Percentiles rank a stretch among this genome's conserved stretches.
Evolutionary conservation across 2,329 filamentous ascomycete species (phyloP).

Genomic region (Aspergillus sp.): DNA sequence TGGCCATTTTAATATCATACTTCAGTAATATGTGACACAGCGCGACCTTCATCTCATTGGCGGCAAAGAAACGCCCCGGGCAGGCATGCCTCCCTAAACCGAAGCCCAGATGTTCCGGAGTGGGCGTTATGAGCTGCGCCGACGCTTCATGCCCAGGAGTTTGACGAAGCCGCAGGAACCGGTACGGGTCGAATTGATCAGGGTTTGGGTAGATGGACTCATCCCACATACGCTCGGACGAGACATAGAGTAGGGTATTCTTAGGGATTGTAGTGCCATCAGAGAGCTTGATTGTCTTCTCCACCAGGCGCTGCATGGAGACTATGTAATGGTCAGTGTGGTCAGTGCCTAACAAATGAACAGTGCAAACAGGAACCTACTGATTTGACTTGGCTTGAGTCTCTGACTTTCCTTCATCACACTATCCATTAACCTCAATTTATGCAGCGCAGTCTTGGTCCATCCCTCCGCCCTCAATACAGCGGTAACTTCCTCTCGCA

Average conservation of each 20-base stretch:
- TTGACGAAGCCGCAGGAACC: not conserved
- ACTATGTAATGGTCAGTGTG: not conserved
- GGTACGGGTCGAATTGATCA: not conserved
- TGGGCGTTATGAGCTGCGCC: not conserved
- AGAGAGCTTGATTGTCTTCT: not conserved
- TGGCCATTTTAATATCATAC: not conserved
- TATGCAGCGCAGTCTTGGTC: not conserved
- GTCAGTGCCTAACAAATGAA: not conserved
- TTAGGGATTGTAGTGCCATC: not conserved
- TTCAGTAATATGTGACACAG: not conserved
- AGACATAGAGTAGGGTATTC: not conserved
- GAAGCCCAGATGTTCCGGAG: not conserved
- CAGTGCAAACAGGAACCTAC: not conserved
- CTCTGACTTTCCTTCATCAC: not conserved
- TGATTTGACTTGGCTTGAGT: not conserved
- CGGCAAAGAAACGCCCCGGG: not conserved
- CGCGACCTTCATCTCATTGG: not conserved
- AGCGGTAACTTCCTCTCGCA: not conserved
- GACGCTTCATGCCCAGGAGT: not conserved
- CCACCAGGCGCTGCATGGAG: not conserved
- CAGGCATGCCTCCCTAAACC: not conserved
- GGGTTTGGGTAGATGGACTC: not conserved
- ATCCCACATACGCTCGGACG: not conserved
- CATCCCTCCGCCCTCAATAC: accelerated
- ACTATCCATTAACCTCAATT: not conserved